These are phyloP conservation scores for Osmanthus fragrans DNA, from an alignment of 257 asterid species.

Conservation along the genomic window DNA sequence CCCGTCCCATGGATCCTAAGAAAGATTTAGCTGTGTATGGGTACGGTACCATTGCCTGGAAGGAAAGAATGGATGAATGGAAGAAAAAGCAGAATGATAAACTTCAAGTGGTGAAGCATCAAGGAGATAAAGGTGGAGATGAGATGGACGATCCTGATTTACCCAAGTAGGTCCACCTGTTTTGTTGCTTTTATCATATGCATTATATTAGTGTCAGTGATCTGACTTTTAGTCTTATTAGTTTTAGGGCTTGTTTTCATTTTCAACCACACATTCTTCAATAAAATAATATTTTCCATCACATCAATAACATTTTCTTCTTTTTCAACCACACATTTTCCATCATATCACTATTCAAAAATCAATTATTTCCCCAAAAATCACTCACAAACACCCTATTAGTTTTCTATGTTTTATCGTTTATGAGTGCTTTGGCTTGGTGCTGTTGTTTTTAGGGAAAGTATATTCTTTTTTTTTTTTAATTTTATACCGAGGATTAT, in stretches of 20 bases:
- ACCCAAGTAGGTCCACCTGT: conserved; percentile 74
- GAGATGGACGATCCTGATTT: conserved; percentile 85
- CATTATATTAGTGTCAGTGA: conserved; percentile 46
- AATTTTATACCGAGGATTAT: conserved; percentile 9
- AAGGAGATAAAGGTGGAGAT: conserved; percentile 73
- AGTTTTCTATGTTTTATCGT: conserved; percentile 18
- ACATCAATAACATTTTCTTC: no score
- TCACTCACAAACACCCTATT: no score
- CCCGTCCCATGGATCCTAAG: conserved; percentile 97
- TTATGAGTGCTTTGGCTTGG: conserved; percentile 29
- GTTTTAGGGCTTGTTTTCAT: no score
- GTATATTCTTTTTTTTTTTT: conserved; percentile 7
- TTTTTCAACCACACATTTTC: no score
- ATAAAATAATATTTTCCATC: no score
- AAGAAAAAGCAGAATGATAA: conserved; percentile 86
- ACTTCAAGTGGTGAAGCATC: conserved; percentile 91
- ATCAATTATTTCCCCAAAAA: no score
- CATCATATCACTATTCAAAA: no score
- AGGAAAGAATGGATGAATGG: conserved; percentile 99
- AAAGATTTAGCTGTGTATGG: conserved; percentile 95
- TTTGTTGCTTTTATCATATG: conserved; percentile 30
- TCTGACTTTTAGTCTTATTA: conserved; percentile 28
- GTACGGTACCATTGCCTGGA: conserved; percentile 97
- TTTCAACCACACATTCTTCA: no score
- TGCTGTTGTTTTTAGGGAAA: conserved; percentile 26